Conservation (phyloP, 2,329 filamentous ascomycete genomes). For the Aspergillus sp. region DNA sequence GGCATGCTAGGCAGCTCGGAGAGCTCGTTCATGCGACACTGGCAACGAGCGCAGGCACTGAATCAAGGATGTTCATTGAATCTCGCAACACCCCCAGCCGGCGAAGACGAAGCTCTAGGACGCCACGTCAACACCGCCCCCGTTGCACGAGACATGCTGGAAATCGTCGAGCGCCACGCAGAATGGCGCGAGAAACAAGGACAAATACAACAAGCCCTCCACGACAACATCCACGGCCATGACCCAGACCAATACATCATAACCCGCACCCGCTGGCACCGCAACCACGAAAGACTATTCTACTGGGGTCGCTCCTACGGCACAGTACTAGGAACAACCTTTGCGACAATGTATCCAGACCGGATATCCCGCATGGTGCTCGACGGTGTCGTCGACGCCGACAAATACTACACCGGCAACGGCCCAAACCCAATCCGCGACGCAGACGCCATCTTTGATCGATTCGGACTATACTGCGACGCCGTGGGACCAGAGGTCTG, state of each 20-base stretch:
- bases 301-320: conserved; percentile 44
- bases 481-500: conserved; percentile 20
- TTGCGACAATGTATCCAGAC: conserved; percentile 41
- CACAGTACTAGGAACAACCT: conserved; percentile 41
- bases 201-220: conserved; percentile 9
- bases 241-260: conserved; percentile 16
- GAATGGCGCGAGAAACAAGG: conserved; percentile 33
- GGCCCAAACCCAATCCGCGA: conserved; percentile 23
- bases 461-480: conserved; percentile 28
- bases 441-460: conserved; percentile 30
- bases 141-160: conserved; percentile 30
- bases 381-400: conserved; percentile 32
- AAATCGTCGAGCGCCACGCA: conserved; percentile 34
- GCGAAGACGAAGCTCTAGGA: conserved; percentile 20
- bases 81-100: conserved; percentile 12
- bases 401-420: conserved; percentile 25
- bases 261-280: conserved; percentile 22
- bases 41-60: conserved; percentile 27
- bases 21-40: conserved; percentile 24
- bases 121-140: conserved; percentile 29
- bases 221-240: conserved; percentile 12
- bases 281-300: conserved; percentile 24
- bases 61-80: conserved; percentile 23
- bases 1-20: conserved; percentile 29
- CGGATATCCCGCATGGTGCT: conserved; percentile 25